Evolutionary conservation across 305 asterid genomes (phyloP), one percentile per base, ranked within the genome.

Genomic region (Andrographis paniculata): DNA sequence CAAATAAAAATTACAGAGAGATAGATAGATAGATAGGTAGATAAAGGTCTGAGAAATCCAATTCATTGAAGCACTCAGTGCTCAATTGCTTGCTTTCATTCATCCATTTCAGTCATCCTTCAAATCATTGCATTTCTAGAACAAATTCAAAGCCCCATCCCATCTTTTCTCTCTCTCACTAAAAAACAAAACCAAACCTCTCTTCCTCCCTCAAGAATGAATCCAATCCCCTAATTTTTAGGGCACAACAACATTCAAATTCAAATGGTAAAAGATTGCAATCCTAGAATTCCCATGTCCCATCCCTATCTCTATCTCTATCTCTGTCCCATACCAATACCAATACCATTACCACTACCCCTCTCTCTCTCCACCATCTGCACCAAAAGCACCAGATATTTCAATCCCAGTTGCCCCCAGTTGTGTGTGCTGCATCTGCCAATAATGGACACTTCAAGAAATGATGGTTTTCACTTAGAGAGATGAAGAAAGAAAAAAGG

Each of bases 21-120:
- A 14, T 11, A 18, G 20, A 44, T 10, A 37, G 46, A n/a, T 28
- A 48, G 19, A 60, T 42, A 40, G 12, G 55, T 57, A 59, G 64
- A 59, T 42, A 38, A 33, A 59, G 58, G 56, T 61, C 9, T 7
- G 38, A 65, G 71, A 65, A 60, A 41, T 64, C 76, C 80, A 60
- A 74, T 69, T 79, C 87, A 77, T 54, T 60, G 70, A 56, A 68
- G 87, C 94, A 77, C 84, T 79, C 59, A 58, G n/a, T 44, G 48
- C 45, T 46, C 46, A 51, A 44, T 69, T 75, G 56, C 66, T 52
- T 20, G 45, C 57, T 64, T 17, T 40, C 33, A 13, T 44, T 19
- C 49, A 4, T 55, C 28, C 8, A 52, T n/a, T n/a, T n/a, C n/a
- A 61, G 83, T 82, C 93, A 62, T 58, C 59, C 50, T 66, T 56